A percentile compares a stretch with the other conserved stretches of the same genome.
These are phyloP conservation scores for Pestalotiopsis sp. DNA, from an alignment of 2,329 filamentous ascomycete genomes.

Conservation along the genomic window DNA sequence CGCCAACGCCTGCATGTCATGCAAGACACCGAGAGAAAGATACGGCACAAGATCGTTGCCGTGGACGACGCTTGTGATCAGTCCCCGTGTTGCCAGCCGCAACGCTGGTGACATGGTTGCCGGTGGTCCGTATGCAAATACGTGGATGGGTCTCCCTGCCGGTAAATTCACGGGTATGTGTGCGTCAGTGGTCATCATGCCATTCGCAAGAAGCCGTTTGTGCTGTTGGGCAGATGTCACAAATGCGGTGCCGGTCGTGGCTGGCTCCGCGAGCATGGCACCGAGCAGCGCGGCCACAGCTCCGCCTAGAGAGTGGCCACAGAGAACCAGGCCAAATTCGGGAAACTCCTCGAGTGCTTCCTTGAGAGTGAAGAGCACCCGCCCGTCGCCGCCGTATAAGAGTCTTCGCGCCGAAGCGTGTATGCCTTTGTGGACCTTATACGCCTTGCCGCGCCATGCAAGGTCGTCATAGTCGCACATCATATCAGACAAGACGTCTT, in stretches of 20 bases:
- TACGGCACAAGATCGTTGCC: conserved; percentile 75
- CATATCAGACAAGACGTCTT: conserved; percentile 74
- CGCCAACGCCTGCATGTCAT: conserved; percentile 74
- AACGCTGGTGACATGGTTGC: conserved; percentile 73
- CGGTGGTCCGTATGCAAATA: conserved; percentile 78
- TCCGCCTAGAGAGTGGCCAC: conserved; percentile 70
- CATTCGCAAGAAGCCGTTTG: conserved; percentile 39
- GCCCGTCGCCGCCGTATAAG: conserved; percentile 67
- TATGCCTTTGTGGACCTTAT: conserved; percentile 76
- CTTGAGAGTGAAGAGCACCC: conserved; percentile 67
- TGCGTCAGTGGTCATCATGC: conserved; percentile 17
- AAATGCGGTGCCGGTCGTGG: conserved; percentile 58
- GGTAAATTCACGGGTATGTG: conserved; percentile 56
- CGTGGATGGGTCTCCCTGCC: conserved; percentile 71
- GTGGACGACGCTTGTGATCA: conserved; percentile 76
- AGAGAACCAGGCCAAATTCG: conserved; percentile 71
- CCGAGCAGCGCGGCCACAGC: conserved; percentile 72
- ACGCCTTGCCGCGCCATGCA: conserved; percentile 63
- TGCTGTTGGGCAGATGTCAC: conserved; percentile 60
- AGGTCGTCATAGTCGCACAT: conserved; percentile 74
- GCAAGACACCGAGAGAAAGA: conserved; percentile 72
- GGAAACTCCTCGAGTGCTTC: conserved; percentile 67
- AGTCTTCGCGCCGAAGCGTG: conserved; percentile 71
- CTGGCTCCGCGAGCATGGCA: conserved; percentile 70
- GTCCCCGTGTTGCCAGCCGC: conserved; percentile 69